phyloP scores from a whole-genome alignment of 1,284 basidiomycete genomes.

The Cutaneotrichosporon spelunceum region DNA sequence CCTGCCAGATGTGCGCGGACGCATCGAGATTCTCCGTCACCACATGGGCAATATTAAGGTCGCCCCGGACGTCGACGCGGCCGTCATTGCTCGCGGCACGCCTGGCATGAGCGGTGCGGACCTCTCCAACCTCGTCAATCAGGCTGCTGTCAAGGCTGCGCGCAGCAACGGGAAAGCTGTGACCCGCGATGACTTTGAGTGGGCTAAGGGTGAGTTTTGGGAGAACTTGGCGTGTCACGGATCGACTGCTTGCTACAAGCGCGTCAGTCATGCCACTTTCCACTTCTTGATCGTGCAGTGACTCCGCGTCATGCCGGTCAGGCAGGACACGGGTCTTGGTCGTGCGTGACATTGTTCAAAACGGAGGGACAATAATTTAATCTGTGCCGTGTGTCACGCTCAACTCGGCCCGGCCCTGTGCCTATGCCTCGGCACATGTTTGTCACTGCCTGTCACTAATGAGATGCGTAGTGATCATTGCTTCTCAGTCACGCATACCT shows the following conservation, averaged over 20 bases:
- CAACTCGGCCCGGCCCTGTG: not conserved
- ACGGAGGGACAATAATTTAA: not conserved
- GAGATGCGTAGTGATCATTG: not conserved
- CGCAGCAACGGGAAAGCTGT: conserved; percentile 73
- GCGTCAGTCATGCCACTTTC: not conserved
- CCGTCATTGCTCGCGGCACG: conserved; percentile 81
- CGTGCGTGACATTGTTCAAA: not conserved
- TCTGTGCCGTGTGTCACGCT: not conserved
- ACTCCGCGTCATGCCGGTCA: not conserved
- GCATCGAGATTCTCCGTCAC: conserved; percentile 82
- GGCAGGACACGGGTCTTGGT: not conserved
- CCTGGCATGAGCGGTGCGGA: conserved; percentile 68
- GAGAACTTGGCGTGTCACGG: not conserved
- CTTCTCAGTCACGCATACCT: not conserved
- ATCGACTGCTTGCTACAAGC: not conserved
- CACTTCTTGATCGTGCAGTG: not conserved
- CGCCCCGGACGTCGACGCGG: conserved; percentile 71
- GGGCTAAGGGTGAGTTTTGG: conserved; percentile 73
- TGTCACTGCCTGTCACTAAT: conserved; percentile 1
- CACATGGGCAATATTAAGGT: conserved; percentile 77
- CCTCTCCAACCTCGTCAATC: conserved; percentile 86
- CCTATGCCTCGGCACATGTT: not conserved
- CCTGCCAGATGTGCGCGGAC: conserved; percentile 65
- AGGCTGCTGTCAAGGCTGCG: conserved; percentile 84
- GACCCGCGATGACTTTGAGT: conserved; percentile 78